phyloP scores from a whole-genome alignment of 495 filamentous ascomycete species.

The Clavariopsis aquatica region DNA sequence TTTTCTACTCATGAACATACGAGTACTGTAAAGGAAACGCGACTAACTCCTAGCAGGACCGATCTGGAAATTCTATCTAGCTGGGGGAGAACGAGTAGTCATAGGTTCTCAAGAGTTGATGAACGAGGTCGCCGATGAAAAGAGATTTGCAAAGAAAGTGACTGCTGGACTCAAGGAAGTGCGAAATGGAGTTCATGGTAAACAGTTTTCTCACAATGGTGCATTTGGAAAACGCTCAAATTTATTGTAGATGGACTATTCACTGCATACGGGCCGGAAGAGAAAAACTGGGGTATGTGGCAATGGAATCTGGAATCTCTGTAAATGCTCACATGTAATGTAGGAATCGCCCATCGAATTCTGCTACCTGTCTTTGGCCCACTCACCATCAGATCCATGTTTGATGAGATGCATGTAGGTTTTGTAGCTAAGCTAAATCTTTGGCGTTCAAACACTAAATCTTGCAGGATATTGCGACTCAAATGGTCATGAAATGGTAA shows the following conservation, averaged over 20 bases:
- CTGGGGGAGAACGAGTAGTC: conserved; percentile 4
- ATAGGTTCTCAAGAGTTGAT: conserved; percentile 23
- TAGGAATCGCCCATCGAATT: conserved; percentile 27
- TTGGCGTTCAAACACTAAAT: not conserved
- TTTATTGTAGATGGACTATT: conserved; percentile 15
- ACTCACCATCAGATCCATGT: conserved; percentile 24
- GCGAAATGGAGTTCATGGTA: conserved; percentile 28
- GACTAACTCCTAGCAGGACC: conserved; percentile 1
- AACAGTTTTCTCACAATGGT: not conserved
- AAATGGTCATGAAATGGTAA: conserved; percentile 30
- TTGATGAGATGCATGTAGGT: conserved; percentile 33
- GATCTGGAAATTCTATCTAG: conserved; percentile 18
- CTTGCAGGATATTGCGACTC: conserved; percentile 22
- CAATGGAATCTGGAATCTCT: not conserved
- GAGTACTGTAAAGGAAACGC: not conserved
- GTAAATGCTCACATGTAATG: conserved; percentile 10
- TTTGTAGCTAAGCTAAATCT: not conserved
- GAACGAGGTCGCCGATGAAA: conserved; percentile 25
- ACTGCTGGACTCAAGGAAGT: conserved; percentile 11
- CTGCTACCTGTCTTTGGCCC: conserved; percentile 23
- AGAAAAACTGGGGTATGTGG: conserved; percentile 26
- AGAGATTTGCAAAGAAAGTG: conserved; percentile 17
- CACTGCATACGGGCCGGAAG: conserved; percentile 19
- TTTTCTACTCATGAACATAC: no score
- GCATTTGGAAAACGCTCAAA: not conserved